phyloP scores from a whole-genome alignment of 306 rosid genomes.

The Geum urbanum region DNA sequence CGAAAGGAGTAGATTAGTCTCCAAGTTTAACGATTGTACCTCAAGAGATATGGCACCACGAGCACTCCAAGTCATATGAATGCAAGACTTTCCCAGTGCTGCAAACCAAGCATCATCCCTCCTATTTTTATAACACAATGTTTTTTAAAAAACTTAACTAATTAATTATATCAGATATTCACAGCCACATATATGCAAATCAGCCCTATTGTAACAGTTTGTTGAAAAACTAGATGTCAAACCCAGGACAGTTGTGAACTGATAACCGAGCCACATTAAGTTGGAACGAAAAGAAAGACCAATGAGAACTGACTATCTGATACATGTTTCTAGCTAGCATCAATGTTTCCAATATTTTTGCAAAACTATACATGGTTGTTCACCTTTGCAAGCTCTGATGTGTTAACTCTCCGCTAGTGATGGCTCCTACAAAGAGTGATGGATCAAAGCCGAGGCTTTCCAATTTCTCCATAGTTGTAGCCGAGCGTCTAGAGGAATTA shows the following conservation, averaged over 20 bases:
- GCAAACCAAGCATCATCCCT: constrained; percentile 94
- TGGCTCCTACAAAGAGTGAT: constrained; percentile 72
- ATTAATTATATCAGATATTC: not conserved
- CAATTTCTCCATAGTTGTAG: constrained; percentile 70
- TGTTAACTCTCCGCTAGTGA: constrained; percentile 91
- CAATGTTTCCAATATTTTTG: not conserved
- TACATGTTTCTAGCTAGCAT: not conserved
- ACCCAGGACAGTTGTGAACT: not conserved
- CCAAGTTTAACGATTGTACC: constrained; percentile 29
- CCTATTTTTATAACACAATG: constrained; percentile 34
- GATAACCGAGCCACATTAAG: not conserved
- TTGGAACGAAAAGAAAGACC: not conserved
- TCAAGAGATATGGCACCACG: constrained; percentile 89
- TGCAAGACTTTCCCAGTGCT: constrained; percentile 78
- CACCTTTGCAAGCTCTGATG: constrained; percentile 78
- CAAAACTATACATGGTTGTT: not conserved
- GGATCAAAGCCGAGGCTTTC: constrained; percentile 81
- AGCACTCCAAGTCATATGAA: constrained; percentile 87
- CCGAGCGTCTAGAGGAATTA: constrained; percentile 92
- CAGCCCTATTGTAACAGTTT: not conserved
- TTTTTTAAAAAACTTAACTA: no score
- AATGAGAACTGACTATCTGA: not conserved
- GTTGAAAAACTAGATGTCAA: not conserved
- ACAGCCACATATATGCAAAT: not conserved
- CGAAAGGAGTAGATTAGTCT: not conserved